Evolutionary conservation across 2,329 filamentous ascomycete species (phyloP).

Genomic region (Acephala macrosclerotiorum): DNA sequence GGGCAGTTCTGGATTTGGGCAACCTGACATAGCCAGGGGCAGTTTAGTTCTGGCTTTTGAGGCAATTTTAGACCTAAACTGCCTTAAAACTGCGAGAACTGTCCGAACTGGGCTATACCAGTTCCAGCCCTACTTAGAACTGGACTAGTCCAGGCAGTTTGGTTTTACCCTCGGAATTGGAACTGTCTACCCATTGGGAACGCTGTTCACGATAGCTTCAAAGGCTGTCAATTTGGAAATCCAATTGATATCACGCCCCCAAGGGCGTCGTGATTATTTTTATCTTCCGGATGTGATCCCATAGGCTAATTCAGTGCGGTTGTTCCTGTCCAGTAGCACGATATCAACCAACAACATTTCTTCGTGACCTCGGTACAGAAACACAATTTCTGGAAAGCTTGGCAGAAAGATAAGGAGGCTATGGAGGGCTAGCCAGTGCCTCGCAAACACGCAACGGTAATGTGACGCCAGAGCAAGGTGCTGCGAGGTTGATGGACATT

Average conservation of each 20-base stretch:
- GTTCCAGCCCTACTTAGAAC: too few relatives aligned
- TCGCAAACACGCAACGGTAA: neutral
- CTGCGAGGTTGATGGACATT: neutral
- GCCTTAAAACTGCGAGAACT: too few relatives aligned
- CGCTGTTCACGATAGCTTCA: neutral
- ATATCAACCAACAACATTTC: slow-evolving; percentile 9
- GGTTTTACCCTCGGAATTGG: too few relatives aligned
- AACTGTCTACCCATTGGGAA: too few relatives aligned
- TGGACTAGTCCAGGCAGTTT: too few relatives aligned
- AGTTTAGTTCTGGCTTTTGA: too few relatives aligned
- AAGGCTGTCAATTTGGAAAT: slow-evolving; percentile 6
- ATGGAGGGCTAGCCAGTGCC: neutral
- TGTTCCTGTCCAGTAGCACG: slow-evolving; percentile 5
- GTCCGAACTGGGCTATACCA: too few relatives aligned
- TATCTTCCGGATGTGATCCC: slow-evolving; percentile 3
- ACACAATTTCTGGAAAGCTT: neutral
- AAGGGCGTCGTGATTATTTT: neutral
- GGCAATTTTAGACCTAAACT: too few relatives aligned
- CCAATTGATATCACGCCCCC: slow-evolving; percentile 4
- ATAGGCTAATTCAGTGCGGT: neutral
- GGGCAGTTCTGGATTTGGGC: too few relatives aligned
- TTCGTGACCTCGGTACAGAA: neutral
- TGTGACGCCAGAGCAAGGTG: neutral
- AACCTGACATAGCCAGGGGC: too few relatives aligned
- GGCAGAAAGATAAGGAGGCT: neutral